These are phyloP conservation scores for Diaporthe aspalathi DNA, from an alignment of 2,329 filamentous ascomycete species.

Conservation along the genomic window DNA sequence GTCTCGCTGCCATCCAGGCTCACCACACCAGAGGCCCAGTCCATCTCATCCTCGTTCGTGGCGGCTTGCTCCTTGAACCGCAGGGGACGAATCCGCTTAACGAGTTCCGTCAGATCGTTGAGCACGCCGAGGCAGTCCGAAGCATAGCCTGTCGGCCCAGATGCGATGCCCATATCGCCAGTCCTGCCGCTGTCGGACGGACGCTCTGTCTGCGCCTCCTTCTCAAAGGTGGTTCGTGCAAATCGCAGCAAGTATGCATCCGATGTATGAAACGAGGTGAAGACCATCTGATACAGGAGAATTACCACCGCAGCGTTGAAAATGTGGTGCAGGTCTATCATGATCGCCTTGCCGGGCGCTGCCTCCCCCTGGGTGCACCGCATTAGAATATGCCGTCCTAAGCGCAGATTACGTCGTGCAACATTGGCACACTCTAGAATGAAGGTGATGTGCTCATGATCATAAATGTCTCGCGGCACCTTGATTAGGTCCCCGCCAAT, in stretches of 20 bases:
- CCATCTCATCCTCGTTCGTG: conserved; percentile 14
- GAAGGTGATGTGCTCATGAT: conserved; percentile 43
- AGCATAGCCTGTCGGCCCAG: conserved; percentile 34
- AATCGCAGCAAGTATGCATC: conserved; percentile 52
- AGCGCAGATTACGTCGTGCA: conserved; percentile 58
- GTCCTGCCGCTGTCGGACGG: conserved; percentile 47
- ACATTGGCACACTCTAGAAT: conserved; percentile 56
- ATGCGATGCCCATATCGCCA: conserved; percentile 7
- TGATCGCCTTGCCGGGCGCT: conserved; percentile 54
- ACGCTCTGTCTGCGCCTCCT: conserved; percentile 46
- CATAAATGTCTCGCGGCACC: conserved; percentile 44
- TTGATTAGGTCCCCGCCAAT: conserved; percentile 54
- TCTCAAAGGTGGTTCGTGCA: conserved; percentile 55
- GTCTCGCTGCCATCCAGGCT: conserved; percentile 9
- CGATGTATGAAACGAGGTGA: conserved; percentile 46
- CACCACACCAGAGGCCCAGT: not conserved
- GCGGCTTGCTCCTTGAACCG: conserved; percentile 35
- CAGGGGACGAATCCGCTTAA: conserved; percentile 33
- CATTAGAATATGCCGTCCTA: conserved; percentile 51
- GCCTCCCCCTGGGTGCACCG: conserved; percentile 41
- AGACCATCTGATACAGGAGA: conserved; percentile 58
- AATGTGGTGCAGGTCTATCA: conserved; percentile 59
- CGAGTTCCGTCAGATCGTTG: conserved; percentile 33
- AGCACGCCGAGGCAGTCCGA: conserved; percentile 38
- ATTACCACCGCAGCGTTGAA: conserved; percentile 63